Evolutionary conservation across 2,329 filamentous ascomycete species (phyloP).

Genomic region (Rhytidhysteron rufulum): DNA sequence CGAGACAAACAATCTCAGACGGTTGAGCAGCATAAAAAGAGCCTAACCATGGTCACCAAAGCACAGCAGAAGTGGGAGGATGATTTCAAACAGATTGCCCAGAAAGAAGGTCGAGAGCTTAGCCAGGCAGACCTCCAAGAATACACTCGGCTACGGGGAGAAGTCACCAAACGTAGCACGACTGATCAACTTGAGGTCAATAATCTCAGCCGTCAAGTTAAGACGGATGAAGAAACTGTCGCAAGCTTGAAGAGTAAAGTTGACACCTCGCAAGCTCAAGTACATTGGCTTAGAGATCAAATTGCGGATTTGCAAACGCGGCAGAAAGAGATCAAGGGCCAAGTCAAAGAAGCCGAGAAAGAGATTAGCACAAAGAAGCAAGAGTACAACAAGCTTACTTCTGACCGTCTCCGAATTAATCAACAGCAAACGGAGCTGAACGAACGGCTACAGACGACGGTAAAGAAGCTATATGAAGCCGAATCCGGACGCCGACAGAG

Average conservation of each 20-base stretch:
- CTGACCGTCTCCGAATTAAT: constrained; percentile 74
- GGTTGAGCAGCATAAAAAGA: constrained; percentile 72
- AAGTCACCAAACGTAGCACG: constrained; percentile 79
- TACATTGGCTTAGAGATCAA: constrained; percentile 71
- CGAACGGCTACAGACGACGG: constrained; percentile 80
- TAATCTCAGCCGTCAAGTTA: constrained; percentile 81
- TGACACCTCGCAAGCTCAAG: constrained; percentile 69
- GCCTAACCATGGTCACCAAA: constrained; percentile 81
- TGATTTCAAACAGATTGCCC: constrained; percentile 79
- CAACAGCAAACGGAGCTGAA: constrained; percentile 85
- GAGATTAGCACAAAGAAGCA: constrained; percentile 90
- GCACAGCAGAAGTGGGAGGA: constrained; percentile 84
- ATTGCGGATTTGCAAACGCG: constrained; percentile 65
- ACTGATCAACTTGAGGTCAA: constrained; percentile 78
- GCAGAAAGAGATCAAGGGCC: constrained; percentile 58
- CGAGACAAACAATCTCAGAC: constrained; percentile 65
- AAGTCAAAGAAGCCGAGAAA: constrained; percentile 63
- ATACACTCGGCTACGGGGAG: constrained; percentile 78
- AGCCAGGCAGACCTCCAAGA: constrained; percentile 84
- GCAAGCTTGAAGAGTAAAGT: constrained; percentile 87
- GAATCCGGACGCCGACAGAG: constrained; percentile 82
- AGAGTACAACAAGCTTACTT: constrained; percentile 79
- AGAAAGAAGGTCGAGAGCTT: constrained; percentile 81
- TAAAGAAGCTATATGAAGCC: constrained; percentile 77
- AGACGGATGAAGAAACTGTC: constrained; percentile 86